A percentile compares a stretch with the other conserved stretches of the same genome.
Evolutionary conservation across 345 rosid species (phyloP).

Genomic region (Ricinus communis): DNA sequence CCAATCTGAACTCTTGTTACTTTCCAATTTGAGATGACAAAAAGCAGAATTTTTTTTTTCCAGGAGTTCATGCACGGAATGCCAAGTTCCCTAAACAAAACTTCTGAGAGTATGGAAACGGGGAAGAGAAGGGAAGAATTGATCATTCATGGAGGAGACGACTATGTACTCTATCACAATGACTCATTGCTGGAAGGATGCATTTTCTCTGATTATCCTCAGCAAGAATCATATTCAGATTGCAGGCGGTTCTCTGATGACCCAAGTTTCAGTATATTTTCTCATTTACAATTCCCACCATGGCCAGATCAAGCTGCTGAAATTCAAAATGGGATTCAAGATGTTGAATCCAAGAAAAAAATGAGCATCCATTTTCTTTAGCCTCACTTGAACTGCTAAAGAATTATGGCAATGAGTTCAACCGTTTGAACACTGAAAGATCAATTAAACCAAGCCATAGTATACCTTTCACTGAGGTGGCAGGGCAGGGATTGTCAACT

Average conservation of each 20-base stretch:
- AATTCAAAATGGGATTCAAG: background rate
- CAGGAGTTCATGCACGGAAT: too few relatives aligned
- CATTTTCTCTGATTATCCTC: background rate
- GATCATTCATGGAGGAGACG: background rate
- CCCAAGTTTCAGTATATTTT: background rate
- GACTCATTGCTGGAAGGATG: background rate
- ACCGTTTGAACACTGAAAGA: background rate
- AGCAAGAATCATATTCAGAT: background rate
- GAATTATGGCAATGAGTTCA: background rate
- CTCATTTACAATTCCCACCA: slow-evolving; percentile 1
- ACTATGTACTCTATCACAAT: background rate
- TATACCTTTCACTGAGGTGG: background rate
- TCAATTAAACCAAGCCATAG: background rate
- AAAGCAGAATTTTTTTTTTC: too few relatives aligned
- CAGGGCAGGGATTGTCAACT: slow-evolving; percentile 18
- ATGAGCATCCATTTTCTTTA: background rate
- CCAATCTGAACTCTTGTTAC: too few relatives aligned
- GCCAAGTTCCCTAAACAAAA: too few relatives aligned
- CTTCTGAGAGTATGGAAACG: background rate
- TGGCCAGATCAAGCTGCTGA: background rate
- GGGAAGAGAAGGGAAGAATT: background rate
- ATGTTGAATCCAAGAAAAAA: slow-evolving; percentile 4
- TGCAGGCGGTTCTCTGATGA: background rate
- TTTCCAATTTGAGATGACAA: too few relatives aligned
- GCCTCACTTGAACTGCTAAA: slow-evolving; percentile 9